These are phyloP conservation scores for Candida endomychidarum DNA, from an alignment of 805 yeast species.

Conservation along the genomic window DNA sequence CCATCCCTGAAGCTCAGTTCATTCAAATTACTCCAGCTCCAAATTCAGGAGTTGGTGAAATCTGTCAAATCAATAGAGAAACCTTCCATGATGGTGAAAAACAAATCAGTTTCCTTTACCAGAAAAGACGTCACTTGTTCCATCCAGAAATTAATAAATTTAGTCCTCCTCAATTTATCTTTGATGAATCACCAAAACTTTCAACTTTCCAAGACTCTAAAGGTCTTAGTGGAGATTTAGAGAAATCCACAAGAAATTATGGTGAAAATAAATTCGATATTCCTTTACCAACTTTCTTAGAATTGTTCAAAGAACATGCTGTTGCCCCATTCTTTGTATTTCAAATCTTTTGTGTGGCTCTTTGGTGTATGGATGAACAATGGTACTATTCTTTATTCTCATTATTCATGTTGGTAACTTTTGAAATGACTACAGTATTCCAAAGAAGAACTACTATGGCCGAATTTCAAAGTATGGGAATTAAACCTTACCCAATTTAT, in stretches of 20 bases:
- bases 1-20: conserved; percentile 64
- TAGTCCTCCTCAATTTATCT: conserved; percentile 78
- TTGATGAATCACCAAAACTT: conserved; percentile 59
- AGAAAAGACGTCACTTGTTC: conserved; percentile 85
- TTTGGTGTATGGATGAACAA: conserved; percentile 95
- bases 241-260: conserved; percentile 52
- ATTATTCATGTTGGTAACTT: conserved; percentile 85
- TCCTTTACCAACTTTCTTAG: conserved; percentile 89
- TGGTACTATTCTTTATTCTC: conserved; percentile 95
- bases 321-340: conserved; percentile 97
- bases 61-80: conserved; percentile 61
- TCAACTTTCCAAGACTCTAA: conserved; percentile 52
- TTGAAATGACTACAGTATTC: conserved; percentile 92
- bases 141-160: conserved; percentile 54
- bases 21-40: conserved; percentile 79
- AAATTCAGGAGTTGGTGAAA: conserved; percentile 82
- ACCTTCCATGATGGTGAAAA: conserved; percentile 54
- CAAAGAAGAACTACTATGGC: conserved; percentile 93
- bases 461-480: conserved; percentile 96
- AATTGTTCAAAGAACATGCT: conserved; percentile 94
- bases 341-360: conserved; percentile 91
- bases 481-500: conserved; percentile 81
- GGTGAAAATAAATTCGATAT: conserved; percentile 91
- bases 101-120: conserved; percentile 77
- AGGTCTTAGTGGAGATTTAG: conserved; percentile 59